Conservation (phyloP, 441 rosid genomes). For the Erodium texanum region DNA sequence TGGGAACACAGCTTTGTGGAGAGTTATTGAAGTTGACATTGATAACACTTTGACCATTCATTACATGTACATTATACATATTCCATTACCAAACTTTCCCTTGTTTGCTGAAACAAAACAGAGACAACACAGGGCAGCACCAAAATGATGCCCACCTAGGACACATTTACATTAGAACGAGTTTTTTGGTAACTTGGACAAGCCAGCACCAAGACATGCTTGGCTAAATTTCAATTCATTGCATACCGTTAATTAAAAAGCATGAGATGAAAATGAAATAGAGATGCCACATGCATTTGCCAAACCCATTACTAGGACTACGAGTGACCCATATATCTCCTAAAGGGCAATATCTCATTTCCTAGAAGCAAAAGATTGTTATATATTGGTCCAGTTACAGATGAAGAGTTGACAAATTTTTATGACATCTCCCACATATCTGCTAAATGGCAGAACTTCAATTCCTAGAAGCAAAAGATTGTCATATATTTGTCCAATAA, state of each 20-base stretch:
- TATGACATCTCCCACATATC: too few species aligned
- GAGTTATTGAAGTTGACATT: neutral
- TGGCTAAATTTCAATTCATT: neutral
- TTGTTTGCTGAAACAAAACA: neutral
- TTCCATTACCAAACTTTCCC: neutral
- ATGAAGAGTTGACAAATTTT: too few species aligned
- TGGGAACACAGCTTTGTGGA: neutral
- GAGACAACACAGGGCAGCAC: neutral
- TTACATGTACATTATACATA: neutral
- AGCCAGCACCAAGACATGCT: neutral
- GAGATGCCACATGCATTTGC: neutral
- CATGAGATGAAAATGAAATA: neutral
- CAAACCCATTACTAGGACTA: neutral
- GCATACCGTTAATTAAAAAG: neutral
- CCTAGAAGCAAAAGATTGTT: too few species aligned
- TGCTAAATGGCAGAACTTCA: too few species aligned
- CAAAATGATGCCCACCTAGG: neutral
- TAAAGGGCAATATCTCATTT: neutral
- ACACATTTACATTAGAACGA: neutral
- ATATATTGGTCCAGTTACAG: too few species aligned
- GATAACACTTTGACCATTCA: neutral
- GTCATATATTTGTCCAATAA: neutral
- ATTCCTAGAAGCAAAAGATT: too few species aligned
- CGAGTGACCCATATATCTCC: neutral
- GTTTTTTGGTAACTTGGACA: neutral